Evolutionary conservation across 1,284 basidiomycete species (phyloP), one percentile per base, ranked within the genome.

Genomic region (Paramarasmius palmivorus): DNA sequence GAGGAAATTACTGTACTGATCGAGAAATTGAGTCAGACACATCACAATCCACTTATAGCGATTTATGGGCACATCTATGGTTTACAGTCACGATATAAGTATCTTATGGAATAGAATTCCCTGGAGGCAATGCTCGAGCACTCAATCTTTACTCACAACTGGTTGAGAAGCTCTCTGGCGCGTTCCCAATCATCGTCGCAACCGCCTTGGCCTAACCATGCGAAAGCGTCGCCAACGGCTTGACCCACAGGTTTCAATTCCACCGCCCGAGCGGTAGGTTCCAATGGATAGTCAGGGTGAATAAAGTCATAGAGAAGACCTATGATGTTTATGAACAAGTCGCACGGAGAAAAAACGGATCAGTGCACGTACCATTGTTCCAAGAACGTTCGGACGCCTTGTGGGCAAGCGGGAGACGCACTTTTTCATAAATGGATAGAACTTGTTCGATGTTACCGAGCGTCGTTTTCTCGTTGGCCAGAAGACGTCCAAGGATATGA

Each of bases 401-500:
- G 22, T 61, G 58, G 12, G 54, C 46, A 35, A 53, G 55, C 2
- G 59, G 49, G 14, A 60, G 56, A 20, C 63, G 59, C 20, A 63
- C 35, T 9, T 50, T 12, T 17, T 65, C 55, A 53, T 64, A 62
- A 14, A 61, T 51, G n/a, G 53, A 52, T 4, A 65, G 52, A 4
- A 59, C 41, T 12, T 47, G 32, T n/a, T 55, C n/a, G 25, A 66
- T 45, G 8, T 53, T 60, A 9, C 44, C 52, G 2, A 49, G 55
- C 1, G 62, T 58, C 2, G 36, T 14, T 14, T 47, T 50, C 0
- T 48, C 57, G 2, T 66, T 61, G 0, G 66, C 49, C 29, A 72
- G 68, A 15, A 71, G 59, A 4, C 64, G 63, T 19, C 67, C 71
- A n/a, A 72, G 63, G 22, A 71, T 62, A 51, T 68, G 66, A 5